These are phyloP conservation scores for Pseudopyrenochaeta lycopersici DNA, from an alignment of 2,329 filamentous ascomycete genomes.

Conservation along the genomic window DNA sequence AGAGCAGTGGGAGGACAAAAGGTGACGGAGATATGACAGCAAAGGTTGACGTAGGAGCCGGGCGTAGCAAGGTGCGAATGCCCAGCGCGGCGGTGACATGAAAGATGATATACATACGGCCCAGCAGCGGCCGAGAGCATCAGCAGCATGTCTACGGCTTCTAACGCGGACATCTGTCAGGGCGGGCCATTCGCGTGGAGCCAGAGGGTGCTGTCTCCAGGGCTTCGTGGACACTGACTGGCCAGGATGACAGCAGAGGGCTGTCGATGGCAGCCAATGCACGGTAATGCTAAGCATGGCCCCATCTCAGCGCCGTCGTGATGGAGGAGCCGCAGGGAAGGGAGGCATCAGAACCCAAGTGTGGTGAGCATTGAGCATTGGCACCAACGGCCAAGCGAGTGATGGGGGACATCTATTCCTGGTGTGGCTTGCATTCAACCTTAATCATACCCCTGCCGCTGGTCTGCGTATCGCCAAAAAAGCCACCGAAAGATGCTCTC, in stretches of 20 bases:
- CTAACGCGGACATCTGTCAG: slow-evolving; percentile 29
- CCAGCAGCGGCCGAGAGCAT: slow-evolving; percentile 29
- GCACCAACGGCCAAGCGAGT: slow-evolving; percentile 32
- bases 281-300: slow-evolving; percentile 33
- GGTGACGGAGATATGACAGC: slow-evolving; percentile 8
- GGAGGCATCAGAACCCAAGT: slow-evolving; percentile 34
- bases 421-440: slow-evolving; percentile 51
- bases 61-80: slow-evolving; percentile 16
- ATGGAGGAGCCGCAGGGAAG: slow-evolving; percentile 30
- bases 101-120: slow-evolving; percentile 37
- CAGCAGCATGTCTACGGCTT: slow-evolving; percentile 32
- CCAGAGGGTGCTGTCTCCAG: slow-evolving; percentile 21
- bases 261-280: slow-evolving; percentile 37
- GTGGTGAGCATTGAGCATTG: slow-evolving; percentile 42
- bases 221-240: slow-evolving; percentile 24
- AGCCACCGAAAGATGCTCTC: slow-evolving; percentile 33
- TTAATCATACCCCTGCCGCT: slow-evolving; percentile 44
- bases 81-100: slow-evolving; percentile 34
- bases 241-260: slow-evolving; percentile 31
- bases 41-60: slow-evolving; percentile 9
- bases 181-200: slow-evolving; percentile 27
- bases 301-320: slow-evolving; percentile 25
- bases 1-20: slow-evolving; percentile 16
- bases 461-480: slow-evolving; percentile 33
- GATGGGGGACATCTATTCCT: slow-evolving; percentile 45